Evolutionary conservation across 805 yeast species (phyloP), one percentile per base, ranked within the genome.

Genomic region (Pichia paraexigua): DNA sequence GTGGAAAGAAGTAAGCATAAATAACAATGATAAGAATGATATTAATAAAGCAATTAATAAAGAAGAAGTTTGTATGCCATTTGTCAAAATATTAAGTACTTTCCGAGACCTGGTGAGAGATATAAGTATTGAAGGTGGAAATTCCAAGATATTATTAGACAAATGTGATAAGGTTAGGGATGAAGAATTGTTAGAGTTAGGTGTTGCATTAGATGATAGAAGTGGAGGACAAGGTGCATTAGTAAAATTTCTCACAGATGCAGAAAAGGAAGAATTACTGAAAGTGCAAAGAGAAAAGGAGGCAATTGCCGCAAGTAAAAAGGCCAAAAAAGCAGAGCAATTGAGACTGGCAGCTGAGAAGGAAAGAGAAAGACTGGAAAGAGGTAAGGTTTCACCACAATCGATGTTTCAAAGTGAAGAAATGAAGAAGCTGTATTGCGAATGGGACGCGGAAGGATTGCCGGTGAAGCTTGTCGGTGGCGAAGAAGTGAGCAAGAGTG

Each of bases 191-290:
- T 71, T 89, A 53, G 76, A 80, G 25, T 71, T 90, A 55, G 94
- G 95, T 28, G 85, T 94, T 42, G 81, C 95, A 1, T 72, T 94
- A 50, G 98, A 92, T 65, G 99, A 94, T 68, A 81, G 97, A 61
- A 75, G 82, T 7, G 85, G 77, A 53, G 90, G 84, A 3, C 80
- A 78, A 60, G 76, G 82, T n/a, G 91, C 97, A 0, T 75, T 94
- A 54, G 77, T 94, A 44, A 94, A 94, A 68, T 85, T 92, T 60
- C 72, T 94, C 56, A 82, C 78, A 49, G 78, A 72, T 9, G 76
- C 73, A 32, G 98, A 92, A 64, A 80, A 79, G 64, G 74, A 71
- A 40, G 92, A 85, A 30, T 72, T 87, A 43, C 60, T 85, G 15
- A 58, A 63, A 35, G 83, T 79, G 61, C 85, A 85, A 56, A 77